Percentiles rank a stretch among this genome's conserved stretches.
Evolutionary conservation across 345 rosid genomes (phyloP).

Genomic region (Salix caprea): DNA sequence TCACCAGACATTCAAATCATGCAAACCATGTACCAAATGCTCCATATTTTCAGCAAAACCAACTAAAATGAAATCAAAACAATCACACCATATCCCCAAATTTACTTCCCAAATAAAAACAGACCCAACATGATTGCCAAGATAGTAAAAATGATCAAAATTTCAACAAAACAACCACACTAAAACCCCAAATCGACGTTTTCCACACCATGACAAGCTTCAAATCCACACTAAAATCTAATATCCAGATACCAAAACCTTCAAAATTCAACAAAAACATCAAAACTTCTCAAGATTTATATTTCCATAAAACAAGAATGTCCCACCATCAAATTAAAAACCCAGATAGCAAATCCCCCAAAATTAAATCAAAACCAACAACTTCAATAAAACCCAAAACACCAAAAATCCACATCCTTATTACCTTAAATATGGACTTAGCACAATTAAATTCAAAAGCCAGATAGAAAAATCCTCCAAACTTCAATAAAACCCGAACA

Average conservation of each 20-base stretch:
- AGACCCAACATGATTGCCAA: background rate
- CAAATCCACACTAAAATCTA: background rate
- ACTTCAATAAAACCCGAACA: background rate
- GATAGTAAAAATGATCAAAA: background rate
- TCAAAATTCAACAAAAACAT: background rate
- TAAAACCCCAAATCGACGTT: background rate
- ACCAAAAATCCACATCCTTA: background rate
- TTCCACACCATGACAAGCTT: background rate
- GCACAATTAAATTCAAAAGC: constrained; percentile 66
- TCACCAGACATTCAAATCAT: background rate
- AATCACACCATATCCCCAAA: background rate
- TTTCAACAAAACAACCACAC: background rate
- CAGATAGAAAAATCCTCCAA: background rate
- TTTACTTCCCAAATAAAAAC: background rate
- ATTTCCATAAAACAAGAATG: background rate
- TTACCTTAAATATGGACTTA: constrained; percentile 71
- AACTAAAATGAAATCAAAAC: background rate
- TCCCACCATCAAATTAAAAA: background rate
- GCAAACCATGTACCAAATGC: background rate
- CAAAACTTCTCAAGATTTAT: background rate
- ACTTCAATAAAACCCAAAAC: background rate
- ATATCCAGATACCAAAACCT: background rate
- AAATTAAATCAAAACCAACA: background rate
- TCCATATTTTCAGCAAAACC: background rate
- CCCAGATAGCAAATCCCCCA: background rate